Evolutionary conservation across 1,139 yeast species (phyloP), one percentile per base, ranked within the genome.

Genomic region (Pneumocystis murina): DNA sequence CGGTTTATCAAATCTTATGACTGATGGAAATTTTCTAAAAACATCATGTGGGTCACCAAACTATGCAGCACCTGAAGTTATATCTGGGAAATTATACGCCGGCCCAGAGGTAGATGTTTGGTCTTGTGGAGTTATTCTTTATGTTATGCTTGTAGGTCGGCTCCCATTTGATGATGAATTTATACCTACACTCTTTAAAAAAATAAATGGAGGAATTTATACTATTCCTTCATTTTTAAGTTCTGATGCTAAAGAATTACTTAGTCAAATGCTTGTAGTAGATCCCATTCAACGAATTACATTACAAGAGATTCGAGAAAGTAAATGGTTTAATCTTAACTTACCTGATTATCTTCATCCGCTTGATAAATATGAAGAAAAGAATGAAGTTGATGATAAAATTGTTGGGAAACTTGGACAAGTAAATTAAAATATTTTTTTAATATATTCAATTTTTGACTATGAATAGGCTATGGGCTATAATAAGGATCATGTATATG

Each of bases 141-240:
- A 89, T 72, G 99, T 92, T 20, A 77, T 94, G 67, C 96, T 92
- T 1, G 91, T 97, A 73, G 99, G 99, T 63, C 91, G 90, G 73
- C 97, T 94, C 7, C 99, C 99, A 16, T 94, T 94, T 75, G 98
- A 92, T 75, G 98, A 92, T 74, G 98, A 92, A 71, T 88, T 91
- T 72, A 92, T 92, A 65, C 99, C 99, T 4, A 96, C 95, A 1
- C 79, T 92, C 68, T 92, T 94, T 79, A 91, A 91, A 74, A 91
- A 92, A 73, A 94, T 92, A 72, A 84, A 91, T 72, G 90, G 90
- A 71, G 98, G 98, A 75, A 95, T 91, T 60, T 94, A 90, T 75
- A 85, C 96, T 0, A 80, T 92, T 67, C 99, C 99, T 35, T 88
- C 87, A 70, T 90, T 87, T 72, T 78, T 92, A 69, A 86, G 95